phyloP scores from a whole-genome alignment of 139 green algal genomes.

The Diplosphaera chodatii region DNA sequence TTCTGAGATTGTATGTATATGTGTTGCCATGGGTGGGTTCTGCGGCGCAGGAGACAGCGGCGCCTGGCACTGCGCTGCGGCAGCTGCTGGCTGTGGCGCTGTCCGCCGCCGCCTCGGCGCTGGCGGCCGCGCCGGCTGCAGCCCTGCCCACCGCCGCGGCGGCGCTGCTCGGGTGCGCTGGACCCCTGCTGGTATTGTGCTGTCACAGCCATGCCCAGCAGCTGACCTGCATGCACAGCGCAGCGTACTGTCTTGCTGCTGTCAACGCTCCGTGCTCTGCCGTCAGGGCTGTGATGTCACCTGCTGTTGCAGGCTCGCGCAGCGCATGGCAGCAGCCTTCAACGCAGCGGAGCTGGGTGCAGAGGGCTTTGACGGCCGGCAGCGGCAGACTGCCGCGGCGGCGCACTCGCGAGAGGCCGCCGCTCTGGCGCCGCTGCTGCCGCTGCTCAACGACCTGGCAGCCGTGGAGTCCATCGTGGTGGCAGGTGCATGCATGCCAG shows the following conservation, averaged over 20 bases:
- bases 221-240: background rate
- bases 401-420: background rate
- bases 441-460: conserved; percentile 9
- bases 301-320: background rate
- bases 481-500: background rate
- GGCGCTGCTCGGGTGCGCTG: conserved; percentile 21
- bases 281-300: background rate
- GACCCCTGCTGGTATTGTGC: no score
- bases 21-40: no score
- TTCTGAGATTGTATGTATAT: no score
- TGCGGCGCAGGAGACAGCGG: conserved; percentile 67
- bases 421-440: background rate
- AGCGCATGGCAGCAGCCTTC: background rate
- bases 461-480: conserved; percentile 16
- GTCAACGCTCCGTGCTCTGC: no score
- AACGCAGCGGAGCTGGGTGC: background rate
- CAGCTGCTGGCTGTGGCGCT: conserved; percentile 53
- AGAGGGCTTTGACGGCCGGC: background rate
- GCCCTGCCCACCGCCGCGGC: conserved; percentile 34
- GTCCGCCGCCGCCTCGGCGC: conserved; percentile 30
- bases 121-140: conserved; percentile 33
- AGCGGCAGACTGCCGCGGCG: background rate
- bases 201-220: no score
- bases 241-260: background rate
- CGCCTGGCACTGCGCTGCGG: conserved; percentile 39